phyloP scores from a whole-genome alignment of 1,139 yeast species.

The Candida sp. region DNA sequence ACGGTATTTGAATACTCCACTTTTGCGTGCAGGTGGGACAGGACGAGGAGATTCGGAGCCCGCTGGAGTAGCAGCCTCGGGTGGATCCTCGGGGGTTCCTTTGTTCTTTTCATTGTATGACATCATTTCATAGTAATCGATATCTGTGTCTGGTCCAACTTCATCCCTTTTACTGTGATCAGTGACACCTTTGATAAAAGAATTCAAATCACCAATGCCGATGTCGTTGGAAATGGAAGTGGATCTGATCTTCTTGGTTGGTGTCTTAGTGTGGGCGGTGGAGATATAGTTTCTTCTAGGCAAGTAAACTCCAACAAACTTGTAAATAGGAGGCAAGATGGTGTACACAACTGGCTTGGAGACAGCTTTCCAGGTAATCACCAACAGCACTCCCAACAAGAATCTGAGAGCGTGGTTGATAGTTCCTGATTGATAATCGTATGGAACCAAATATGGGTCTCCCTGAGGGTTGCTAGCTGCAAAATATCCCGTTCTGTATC shows the following conservation, averaged over 20 bases:
- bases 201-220: slow-evolving; percentile 41
- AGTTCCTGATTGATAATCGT: slow-evolving; percentile 44
- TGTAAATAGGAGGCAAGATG: slow-evolving; percentile 52
- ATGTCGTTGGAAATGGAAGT: slow-evolving; percentile 44
- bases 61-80: neutral
- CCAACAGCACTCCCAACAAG: slow-evolving; percentile 58
- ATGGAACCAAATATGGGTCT: slow-evolving; percentile 45
- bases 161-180: slow-evolving; percentile 29
- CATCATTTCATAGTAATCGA: slow-evolving; percentile 47
- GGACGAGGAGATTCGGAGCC: neutral
- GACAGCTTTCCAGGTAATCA: slow-evolving; percentile 69
- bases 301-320: slow-evolving; percentile 42
- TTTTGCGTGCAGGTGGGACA: slow-evolving; percentile 15
- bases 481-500: slow-evolving; percentile 29
- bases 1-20: slow-evolving; percentile 55
- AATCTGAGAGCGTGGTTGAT: slow-evolving; percentile 48
- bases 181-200: slow-evolving; percentile 33
- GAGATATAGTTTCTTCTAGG: slow-evolving; percentile 45
- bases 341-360: slow-evolving; percentile 67
- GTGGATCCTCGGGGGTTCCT: slow-evolving; percentile 6
- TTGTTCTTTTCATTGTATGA: slow-evolving; percentile 27
- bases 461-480: slow-evolving; percentile 19
- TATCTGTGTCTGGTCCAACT: slow-evolving; percentile 45
- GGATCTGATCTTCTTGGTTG: slow-evolving; percentile 42
- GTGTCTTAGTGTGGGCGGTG: slow-evolving; percentile 40